Evolutionary conservation across 2,329 filamentous ascomycete genomes (phyloP).

Genomic region (Huntiella savannae): DNA sequence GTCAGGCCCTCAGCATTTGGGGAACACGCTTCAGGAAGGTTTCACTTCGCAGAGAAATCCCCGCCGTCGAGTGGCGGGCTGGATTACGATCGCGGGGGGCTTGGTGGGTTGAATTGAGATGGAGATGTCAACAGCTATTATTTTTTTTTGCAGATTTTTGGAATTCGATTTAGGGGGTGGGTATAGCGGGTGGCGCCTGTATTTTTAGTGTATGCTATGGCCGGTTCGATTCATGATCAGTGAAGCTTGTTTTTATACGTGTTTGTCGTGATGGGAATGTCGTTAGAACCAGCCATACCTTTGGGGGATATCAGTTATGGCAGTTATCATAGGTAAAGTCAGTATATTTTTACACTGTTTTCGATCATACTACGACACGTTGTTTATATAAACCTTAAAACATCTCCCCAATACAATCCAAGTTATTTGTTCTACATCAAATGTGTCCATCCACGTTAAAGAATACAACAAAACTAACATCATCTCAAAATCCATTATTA

Average conservation of each 20-base stretch:
- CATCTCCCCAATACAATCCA: too few relatives aligned
- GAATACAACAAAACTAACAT: too few relatives aligned
- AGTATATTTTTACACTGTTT: too few relatives aligned
- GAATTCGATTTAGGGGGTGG: neutral
- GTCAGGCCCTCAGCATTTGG: constrained; percentile 45
- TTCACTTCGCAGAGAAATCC: constrained; percentile 54
- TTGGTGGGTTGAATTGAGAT: constrained; percentile 37
- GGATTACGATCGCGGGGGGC: constrained; percentile 46
- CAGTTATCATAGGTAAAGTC: too few relatives aligned
- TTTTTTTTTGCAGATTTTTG: constrained; percentile 3
- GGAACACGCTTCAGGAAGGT: constrained; percentile 50
- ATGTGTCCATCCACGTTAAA: too few relatives aligned
- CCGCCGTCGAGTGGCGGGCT: constrained; percentile 51
- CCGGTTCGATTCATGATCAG: neutral
- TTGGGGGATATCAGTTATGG: too few relatives aligned
- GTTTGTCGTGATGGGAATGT: neutral
- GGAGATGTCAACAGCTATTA: constrained; percentile 31
- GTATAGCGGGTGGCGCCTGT: neutral
- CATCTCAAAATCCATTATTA: neutral
- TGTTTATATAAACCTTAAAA: too few relatives aligned
- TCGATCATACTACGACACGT: too few relatives aligned
- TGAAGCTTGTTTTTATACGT: neutral
- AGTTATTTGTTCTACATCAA: too few relatives aligned
- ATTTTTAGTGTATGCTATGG: constrained; percentile 7
- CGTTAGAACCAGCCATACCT: too few relatives aligned